A percentile compares a stretch with the other conserved stretches of the same genome.
Conservation (phyloP, 164 flowering plant species). For the Piper longum region DNA sequence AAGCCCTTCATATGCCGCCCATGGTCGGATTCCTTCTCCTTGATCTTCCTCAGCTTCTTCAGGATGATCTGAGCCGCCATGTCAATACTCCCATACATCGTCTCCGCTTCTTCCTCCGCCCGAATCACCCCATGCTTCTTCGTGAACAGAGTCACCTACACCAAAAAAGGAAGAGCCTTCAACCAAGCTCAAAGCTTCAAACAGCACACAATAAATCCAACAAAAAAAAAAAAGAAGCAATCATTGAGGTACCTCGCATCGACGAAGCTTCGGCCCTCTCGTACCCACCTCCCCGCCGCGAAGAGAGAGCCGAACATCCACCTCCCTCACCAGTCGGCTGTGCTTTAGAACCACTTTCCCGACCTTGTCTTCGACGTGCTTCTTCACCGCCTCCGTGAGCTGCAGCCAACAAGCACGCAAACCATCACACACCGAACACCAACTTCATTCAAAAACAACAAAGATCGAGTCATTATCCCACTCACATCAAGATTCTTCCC, state of each 20-base stretch:
- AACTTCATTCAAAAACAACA: not conserved
- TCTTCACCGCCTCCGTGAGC: conserved; percentile 49
- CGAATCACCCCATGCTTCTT: conserved; percentile 87
- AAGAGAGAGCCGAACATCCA: conserved; percentile 67
- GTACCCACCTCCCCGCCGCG: conserved; percentile 70
- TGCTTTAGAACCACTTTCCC: conserved; percentile 87
- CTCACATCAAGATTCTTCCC: too few relatives aligned
- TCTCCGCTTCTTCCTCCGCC: conserved; percentile 79
- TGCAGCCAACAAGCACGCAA: conserved; percentile 10
- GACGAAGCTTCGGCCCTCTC: conserved; percentile 61
- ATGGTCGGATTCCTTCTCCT: conserved; percentile 84
- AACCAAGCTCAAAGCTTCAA: not conserved
- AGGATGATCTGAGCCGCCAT: conserved; percentile 70
- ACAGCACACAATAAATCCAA: not conserved
- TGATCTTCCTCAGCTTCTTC: conserved; percentile 84
- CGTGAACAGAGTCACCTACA: conserved; percentile 69
- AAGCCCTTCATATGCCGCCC: conserved; percentile 89
- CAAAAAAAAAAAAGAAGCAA: not conserved
- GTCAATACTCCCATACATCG: conserved; percentile 68
- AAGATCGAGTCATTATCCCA: not conserved
- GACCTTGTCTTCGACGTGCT: conserved; percentile 72
- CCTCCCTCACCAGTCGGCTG: conserved; percentile 72
- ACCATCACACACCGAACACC: not conserved
- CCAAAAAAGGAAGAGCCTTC: not conserved
- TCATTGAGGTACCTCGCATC: conserved; percentile 51